Evolutionary conservation across 495 filamentous ascomycete species (phyloP).

Genomic region (Penicillium desertorum): DNA sequence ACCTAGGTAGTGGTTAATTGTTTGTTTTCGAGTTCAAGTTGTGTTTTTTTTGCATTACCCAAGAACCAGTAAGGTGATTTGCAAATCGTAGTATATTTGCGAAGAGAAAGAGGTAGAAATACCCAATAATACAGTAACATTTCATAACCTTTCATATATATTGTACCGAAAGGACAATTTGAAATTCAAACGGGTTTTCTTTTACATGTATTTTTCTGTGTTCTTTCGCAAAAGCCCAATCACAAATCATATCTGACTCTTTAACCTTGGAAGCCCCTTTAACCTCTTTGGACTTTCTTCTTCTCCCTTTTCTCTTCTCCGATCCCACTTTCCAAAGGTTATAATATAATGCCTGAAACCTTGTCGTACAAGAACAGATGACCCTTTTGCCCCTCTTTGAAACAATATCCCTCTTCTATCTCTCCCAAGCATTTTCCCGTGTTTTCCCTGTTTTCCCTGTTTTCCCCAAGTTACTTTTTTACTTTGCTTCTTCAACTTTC

Average conservation of each 20-base stretch:
- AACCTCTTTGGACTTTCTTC: constrained; percentile 4
- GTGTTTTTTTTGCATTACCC: no score
- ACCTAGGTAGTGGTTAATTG: no score
- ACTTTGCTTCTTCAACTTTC: constrained; percentile 6
- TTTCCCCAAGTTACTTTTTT: constrained; percentile 7
- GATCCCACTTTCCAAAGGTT: background rate
- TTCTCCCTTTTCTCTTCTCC: background rate
- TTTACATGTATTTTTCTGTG: background rate
- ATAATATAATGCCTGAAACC: background rate
- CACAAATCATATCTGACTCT: constrained; percentile 19
- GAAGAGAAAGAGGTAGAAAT: no score
- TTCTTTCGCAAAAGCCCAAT: constrained; percentile 25
- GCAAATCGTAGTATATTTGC: no score
- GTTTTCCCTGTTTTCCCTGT: background rate
- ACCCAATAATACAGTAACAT: constrained; percentile 6
- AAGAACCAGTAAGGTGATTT: no score
- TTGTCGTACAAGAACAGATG: constrained; percentile 3
- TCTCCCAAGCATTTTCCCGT: constrained; percentile 1
- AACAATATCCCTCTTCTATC: background rate
- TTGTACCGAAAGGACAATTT: constrained; percentile 13
- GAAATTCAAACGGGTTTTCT: background rate
- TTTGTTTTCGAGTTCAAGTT: no score
- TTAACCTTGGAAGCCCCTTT: constrained; percentile 14
- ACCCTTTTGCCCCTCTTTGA: constrained; percentile 7
- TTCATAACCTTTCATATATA: background rate